These are phyloP conservation scores for Penicillium psychrofluorescens DNA, from an alignment of 495 filamentous ascomycete species.

Conservation along the genomic window DNA sequence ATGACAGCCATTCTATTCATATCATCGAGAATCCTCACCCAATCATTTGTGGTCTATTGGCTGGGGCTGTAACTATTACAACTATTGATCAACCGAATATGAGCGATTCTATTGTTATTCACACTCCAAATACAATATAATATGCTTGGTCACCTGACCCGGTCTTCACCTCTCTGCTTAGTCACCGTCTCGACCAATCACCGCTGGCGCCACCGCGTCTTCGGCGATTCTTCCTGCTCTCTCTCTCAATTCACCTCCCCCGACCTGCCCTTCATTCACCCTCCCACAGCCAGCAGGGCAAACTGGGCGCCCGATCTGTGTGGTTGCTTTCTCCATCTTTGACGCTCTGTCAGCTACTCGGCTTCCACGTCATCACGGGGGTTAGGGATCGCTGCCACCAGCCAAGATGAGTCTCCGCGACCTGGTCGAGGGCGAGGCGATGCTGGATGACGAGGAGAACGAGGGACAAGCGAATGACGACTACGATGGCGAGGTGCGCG, in stretches of 20 bases:
- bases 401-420: conserved; percentile 66
- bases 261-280: neutral
- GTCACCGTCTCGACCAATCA: conserved; percentile 14
- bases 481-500: conserved; percentile 52
- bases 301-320: conserved; percentile 8
- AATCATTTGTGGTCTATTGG: too few relatives aligned
- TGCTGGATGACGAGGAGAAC: conserved; percentile 83
- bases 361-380: neutral
- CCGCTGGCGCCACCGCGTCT: conserved; percentile 12
- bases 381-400: conserved; percentile 17
- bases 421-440: conserved; percentile 76
- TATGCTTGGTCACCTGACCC: too few relatives aligned
- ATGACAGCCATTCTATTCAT: too few relatives aligned
- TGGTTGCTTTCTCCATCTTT: neutral
- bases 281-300: conserved; percentile 2
- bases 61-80: too few relatives aligned
- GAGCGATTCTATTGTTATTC: too few relatives aligned
- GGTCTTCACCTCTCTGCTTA: neutral
- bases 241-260: conserved; percentile 8
- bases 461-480: conserved; percentile 85
- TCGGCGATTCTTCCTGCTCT: conserved; percentile 8
- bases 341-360: neutral
- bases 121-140: too few relatives aligned
- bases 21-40: too few relatives aligned
- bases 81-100: too few relatives aligned